A percentile compares a stretch with the other conserved stretches of the same genome.
Evolutionary conservation across 169 alveolate genomes (phyloP).

Genomic region (Eimeria falciformis): DNA sequence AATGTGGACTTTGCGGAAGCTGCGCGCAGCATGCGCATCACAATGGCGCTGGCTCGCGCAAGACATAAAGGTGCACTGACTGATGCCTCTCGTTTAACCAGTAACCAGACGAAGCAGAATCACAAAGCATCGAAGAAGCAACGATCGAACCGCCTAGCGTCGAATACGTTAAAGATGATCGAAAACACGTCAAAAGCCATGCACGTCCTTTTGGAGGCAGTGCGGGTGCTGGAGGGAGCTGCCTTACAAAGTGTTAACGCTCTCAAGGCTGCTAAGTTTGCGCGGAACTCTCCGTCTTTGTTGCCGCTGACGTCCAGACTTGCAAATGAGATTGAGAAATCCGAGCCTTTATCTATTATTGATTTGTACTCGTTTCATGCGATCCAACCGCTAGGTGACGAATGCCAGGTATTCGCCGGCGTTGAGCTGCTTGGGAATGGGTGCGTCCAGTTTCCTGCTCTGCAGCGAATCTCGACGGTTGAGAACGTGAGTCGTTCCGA

Average conservation of each 20-base stretch:
- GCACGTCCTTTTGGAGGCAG: constrained; percentile 37
- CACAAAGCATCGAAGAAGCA: not conserved
- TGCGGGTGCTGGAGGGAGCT: constrained; percentile 51
- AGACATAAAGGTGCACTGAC: not conserved
- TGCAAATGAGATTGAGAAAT: not conserved
- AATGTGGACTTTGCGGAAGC: constrained; percentile 7
- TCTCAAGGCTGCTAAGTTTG: not conserved
- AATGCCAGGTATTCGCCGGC: constrained; percentile 43
- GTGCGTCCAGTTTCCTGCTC: constrained; percentile 49
- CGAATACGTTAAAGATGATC: not conserved
- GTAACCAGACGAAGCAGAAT: not conserved
- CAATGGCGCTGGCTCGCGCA: constrained; percentile 1
- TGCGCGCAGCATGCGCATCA: constrained; percentile 52
- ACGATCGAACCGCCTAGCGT: constrained; percentile 7
- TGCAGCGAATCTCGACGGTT: not conserved
- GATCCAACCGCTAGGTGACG: not conserved
- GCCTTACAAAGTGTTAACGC: constrained; percentile 13
- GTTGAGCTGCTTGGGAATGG: constrained; percentile 59
- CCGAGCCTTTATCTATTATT: not conserved
- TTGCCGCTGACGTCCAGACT: not conserved
- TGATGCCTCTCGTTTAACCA: not conserved
- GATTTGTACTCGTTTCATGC: not conserved
- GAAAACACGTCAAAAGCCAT: not conserved
- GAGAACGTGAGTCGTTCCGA: not conserved
- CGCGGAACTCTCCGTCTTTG: not conserved